These are phyloP conservation scores for Zygosaccharomyces rouxii DNA, from an alignment of 805 yeast species.

Conservation along the genomic window DNA sequence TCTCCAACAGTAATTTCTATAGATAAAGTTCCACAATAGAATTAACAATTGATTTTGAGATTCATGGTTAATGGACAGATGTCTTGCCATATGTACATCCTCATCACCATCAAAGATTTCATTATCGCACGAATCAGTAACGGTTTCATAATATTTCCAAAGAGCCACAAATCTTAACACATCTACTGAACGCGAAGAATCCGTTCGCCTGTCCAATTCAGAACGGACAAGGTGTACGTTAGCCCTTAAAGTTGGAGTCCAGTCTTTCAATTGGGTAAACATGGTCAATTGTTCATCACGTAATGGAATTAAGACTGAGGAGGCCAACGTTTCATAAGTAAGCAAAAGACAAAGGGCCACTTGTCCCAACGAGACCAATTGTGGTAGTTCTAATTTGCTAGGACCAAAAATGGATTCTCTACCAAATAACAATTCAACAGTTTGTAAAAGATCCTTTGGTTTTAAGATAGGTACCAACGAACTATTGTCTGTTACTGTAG, in stretches of 20 bases:
- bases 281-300: constrained; percentile 22
- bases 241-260: constrained; percentile 12
- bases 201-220: constrained; percentile 21
- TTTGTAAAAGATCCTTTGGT: constrained; percentile 19
- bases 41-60: constrained; percentile 20
- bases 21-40: constrained; percentile 29
- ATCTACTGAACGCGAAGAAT: constrained; percentile 15
- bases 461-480: constrained; percentile 27
- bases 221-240: constrained; percentile 20
- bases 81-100: constrained; percentile 29
- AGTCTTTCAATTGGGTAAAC: constrained; percentile 16
- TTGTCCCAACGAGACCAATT: constrained; percentile 22
- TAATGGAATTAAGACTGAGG: constrained; percentile 29
- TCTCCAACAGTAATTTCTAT: constrained; percentile 30
- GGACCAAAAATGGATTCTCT: constrained; percentile 20
- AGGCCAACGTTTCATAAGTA: constrained; percentile 26
- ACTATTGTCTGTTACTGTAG: constrained; percentile 20
- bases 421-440: constrained; percentile 23
- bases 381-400: constrained; percentile 16
- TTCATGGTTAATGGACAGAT: constrained; percentile 28
- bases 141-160: constrained; percentile 21
- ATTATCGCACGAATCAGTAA: constrained; percentile 10
- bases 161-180: constrained; percentile 23
- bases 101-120: constrained; percentile 25
- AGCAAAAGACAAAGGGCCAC: constrained; percentile 22